These are phyloP conservation scores for Talaromyces proteolyticus DNA, from an alignment of 495 filamentous ascomycete species.

Conservation along the genomic window DNA sequence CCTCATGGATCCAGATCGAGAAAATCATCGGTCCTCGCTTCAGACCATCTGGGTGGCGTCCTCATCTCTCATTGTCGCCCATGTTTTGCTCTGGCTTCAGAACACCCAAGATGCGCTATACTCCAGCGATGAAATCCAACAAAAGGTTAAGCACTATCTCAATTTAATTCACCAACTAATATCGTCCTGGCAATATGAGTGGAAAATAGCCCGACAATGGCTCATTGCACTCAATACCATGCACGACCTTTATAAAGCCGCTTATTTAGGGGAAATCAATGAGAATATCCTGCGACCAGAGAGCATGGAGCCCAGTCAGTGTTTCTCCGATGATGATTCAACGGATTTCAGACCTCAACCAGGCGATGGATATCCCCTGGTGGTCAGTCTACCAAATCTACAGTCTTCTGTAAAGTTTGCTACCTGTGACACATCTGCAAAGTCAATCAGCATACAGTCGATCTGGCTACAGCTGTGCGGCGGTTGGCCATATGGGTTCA, in stretches of 20 bases:
- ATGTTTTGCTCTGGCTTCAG: not conserved
- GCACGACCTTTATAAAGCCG: constrained; percentile 29
- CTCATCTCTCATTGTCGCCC: not conserved
- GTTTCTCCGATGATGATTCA: no score
- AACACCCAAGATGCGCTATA: not conserved
- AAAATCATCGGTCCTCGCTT: no score
- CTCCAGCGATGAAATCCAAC: not conserved
- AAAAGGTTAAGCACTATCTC: not conserved
- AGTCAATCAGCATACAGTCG: no score
- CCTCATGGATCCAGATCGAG: not conserved
- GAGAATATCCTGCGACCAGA: no score
- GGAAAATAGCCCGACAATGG: not conserved
- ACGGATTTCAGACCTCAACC: no score
- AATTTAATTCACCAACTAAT: not conserved
- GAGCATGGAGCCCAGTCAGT: no score
- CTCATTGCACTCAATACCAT: constrained; percentile 12
- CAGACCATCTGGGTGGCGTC: not conserved
- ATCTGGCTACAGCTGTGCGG: no score
- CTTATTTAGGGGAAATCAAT: not conserved
- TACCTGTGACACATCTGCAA: no score
- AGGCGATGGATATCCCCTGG: no score
- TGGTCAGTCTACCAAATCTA: no score
- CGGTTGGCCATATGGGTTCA: no score
- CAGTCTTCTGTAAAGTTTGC: no score
- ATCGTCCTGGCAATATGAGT: not conserved